phyloP scores from a whole-genome alignment of 179 eudicot genomes.

The Silene vulgaris region DNA sequence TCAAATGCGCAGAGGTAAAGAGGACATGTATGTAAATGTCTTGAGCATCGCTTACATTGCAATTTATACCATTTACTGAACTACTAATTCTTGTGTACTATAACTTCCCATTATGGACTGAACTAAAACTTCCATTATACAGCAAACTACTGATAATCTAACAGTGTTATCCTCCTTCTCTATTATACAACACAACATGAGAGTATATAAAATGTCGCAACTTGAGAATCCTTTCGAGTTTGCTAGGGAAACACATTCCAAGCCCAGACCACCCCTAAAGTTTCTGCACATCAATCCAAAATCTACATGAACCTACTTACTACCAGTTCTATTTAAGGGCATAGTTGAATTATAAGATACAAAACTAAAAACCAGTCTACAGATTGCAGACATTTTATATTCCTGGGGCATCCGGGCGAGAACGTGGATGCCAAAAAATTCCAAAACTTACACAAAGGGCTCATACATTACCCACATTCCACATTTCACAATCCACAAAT shows the following conservation, averaged over 20 bases:
- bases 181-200: not conserved
- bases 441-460: not conserved
- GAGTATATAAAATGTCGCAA: not conserved
- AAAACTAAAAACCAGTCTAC: not conserved
- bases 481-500: not conserved
- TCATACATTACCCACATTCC: not conserved
- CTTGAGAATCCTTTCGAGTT: not conserved
- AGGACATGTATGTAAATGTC: not conserved
- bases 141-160: not conserved
- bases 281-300: not conserved
- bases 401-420: not conserved
- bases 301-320: conserved; percentile 2
- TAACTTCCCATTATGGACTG: not conserved
- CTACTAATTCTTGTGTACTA: not conserved
- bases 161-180: not conserved
- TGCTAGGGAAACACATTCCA: not conserved
- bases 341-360: not conserved
- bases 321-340: not conserved
- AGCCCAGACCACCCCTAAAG: not conserved
- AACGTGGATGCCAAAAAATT: not conserved
- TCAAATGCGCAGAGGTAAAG: not conserved
- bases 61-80: not conserved
- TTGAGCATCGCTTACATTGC: not conserved
- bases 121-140: not conserved
- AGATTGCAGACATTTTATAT: not conserved